Evolutionary conservation across 805 yeast genomes (phyloP).

Genomic region (Candida chauliodis): DNA sequence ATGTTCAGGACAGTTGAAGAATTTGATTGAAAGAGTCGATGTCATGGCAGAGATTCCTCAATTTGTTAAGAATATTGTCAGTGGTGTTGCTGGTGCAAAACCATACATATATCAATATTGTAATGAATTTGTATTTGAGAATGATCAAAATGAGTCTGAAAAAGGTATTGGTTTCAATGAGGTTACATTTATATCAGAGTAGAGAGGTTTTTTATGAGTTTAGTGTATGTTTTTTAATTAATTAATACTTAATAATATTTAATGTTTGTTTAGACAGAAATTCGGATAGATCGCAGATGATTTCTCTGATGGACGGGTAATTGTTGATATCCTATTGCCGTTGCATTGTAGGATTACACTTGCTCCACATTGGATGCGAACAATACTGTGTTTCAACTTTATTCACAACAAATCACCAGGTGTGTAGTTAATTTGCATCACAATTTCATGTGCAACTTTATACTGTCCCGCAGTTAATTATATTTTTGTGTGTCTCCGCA

Average conservation of each 20-base stretch:
- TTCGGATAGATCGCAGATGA: too few relatives aligned
- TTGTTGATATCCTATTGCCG: too few relatives aligned
- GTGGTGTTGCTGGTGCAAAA: constrained; percentile 92
- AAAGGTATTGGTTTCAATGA: constrained; percentile 70
- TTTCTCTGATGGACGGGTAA: too few relatives aligned
- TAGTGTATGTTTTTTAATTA: neutral
- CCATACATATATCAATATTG: constrained; percentile 95
- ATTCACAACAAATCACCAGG: too few relatives aligned
- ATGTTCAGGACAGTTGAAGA: constrained; percentile 57
- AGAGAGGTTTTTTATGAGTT: constrained; percentile 9
- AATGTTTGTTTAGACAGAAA: neutral
- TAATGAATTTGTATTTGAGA: constrained; percentile 53
- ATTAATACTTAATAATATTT: neutral
- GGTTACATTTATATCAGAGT: constrained; percentile 69
- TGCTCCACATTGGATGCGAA: too few relatives aligned
- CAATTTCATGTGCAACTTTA: too few relatives aligned
- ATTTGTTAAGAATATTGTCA: constrained; percentile 87
- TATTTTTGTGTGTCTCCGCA: too few relatives aligned
- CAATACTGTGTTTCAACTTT: too few relatives aligned
- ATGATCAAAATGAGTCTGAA: constrained; percentile 44
- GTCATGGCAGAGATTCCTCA: constrained; percentile 97
- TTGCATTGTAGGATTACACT: too few relatives aligned
- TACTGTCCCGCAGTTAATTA: too few relatives aligned
- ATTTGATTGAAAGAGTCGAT: constrained; percentile 84
- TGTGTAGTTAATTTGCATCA: too few relatives aligned